These are phyloP conservation scores for Podospora tetraspora DNA, from an alignment of 495 filamentous ascomycete genomes.

Conservation along the genomic window DNA sequence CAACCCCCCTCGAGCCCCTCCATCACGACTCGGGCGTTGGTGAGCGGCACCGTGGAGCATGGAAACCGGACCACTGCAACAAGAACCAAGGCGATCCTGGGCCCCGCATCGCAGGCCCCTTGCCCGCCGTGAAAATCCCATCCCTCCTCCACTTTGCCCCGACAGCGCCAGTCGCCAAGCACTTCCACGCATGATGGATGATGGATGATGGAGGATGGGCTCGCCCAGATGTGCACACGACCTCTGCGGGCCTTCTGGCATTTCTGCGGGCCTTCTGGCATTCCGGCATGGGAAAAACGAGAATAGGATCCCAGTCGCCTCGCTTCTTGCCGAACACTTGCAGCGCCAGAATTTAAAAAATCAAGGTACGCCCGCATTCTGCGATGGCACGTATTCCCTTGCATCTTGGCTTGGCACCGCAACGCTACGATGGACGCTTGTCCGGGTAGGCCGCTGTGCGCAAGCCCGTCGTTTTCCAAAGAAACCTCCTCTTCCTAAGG, in stretches of 20 bases:
- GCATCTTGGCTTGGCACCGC: not conserved
- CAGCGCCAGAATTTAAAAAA: not conserved
- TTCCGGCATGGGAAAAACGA: not conserved
- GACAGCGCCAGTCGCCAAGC: too few species aligned
- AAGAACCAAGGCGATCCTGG: not conserved
- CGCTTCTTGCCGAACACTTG: not conserved
- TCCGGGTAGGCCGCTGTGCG: too few species aligned
- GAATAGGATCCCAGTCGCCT: not conserved
- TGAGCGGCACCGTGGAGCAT: not conserved
- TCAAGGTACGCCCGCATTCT: not conserved
- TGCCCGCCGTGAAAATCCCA: not conserved
- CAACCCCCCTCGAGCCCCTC: not conserved
- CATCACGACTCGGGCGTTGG: not conserved
- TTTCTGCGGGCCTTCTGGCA: too few species aligned
- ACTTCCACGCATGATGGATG: too few species aligned
- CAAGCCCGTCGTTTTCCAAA: too few species aligned
- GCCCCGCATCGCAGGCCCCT: not conserved
- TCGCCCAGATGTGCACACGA: not conserved
- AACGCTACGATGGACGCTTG: not conserved
- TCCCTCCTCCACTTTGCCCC: not conserved
- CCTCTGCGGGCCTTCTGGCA: not conserved
- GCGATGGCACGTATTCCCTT: not conserved
- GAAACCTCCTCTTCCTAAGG: too few species aligned
- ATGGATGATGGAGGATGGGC: not conserved
- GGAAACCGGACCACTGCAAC: not conserved